Conservation (phyloP, 352 stramenopile genomes). For the Globisporangium polare region DNA sequence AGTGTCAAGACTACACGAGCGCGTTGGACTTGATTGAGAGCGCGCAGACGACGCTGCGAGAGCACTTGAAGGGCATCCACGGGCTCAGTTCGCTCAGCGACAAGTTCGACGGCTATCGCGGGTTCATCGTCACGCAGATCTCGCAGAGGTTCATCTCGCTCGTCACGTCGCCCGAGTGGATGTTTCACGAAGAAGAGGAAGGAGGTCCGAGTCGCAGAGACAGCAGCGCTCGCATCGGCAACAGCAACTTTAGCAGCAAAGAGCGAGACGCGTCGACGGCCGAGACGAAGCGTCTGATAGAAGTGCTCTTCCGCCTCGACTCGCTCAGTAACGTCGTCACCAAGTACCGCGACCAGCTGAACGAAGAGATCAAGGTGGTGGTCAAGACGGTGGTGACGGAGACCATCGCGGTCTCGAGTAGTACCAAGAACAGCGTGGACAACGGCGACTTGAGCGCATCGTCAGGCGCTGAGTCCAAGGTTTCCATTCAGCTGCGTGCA, state of each 20-base stretch:
- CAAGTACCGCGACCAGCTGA: conserved; percentile 78
- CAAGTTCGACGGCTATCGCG: conserved; percentile 69
- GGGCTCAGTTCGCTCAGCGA: conserved; percentile 66
- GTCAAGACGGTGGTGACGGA: conserved; percentile 88
- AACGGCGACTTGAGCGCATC: conserved; percentile 10
- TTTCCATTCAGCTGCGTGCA: conserved; percentile 74
- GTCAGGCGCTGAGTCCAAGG: conserved; percentile 60
- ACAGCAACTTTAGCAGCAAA: conserved; percentile 18
- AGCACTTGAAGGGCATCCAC: conserved; percentile 77
- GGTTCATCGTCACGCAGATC: conserved; percentile 74
- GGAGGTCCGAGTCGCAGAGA: conserved; percentile 1
- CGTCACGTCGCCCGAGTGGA: conserved; percentile 79
- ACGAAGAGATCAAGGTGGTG: conserved; percentile 84
- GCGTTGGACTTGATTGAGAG: conserved; percentile 76
- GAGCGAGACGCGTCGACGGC: conserved; percentile 33
- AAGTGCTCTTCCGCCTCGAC: conserved; percentile 77
- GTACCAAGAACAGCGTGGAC: conserved; percentile 27
- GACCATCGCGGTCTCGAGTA: conserved; percentile 72
- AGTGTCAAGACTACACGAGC: conserved; percentile 80
- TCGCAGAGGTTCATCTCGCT: conserved; percentile 76
- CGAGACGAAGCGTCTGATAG: conserved; percentile 52
- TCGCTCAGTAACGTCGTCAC: conserved; percentile 60
- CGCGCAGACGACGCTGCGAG: conserved; percentile 56
- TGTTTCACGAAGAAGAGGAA: conserved; percentile 60
- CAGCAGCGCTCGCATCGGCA: conserved; percentile 20